A percentile compares a stretch with the other conserved stretches of the same genome.
phyloP scores from a whole-genome alignment of 179 eudicot species.

The Spergularia azorica region DNA sequence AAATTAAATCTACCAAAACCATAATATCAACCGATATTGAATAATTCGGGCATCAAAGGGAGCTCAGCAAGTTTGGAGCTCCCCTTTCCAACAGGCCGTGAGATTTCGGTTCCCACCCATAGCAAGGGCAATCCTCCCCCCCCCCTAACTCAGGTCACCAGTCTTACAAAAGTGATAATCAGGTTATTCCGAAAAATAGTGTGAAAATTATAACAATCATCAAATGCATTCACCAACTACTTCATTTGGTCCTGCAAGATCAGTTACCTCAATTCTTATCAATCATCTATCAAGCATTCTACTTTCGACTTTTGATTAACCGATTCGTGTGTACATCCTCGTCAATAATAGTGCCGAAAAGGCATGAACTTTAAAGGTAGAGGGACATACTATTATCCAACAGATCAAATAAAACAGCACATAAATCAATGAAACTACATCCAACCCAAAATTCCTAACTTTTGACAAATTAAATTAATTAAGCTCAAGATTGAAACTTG shows the following conservation, averaged over 20 bases:
- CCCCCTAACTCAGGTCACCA: constrained; percentile 10
- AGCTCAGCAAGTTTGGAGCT: background rate
- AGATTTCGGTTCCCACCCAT: background rate
- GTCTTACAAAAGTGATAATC: too few relatives aligned
- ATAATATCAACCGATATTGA: background rate
- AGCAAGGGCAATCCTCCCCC: constrained; percentile 15
- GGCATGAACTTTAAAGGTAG: background rate
- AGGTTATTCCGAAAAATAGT: background rate
- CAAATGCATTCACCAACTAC: background rate
- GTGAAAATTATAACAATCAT: background rate
- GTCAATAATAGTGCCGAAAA: background rate
- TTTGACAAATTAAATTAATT: background rate
- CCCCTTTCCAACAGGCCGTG: background rate
- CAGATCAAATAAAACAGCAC: background rate
- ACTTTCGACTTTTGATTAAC: background rate
- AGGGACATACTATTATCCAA: background rate
- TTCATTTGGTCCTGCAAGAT: background rate
- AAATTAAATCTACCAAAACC: background rate
- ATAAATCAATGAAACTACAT: background rate
- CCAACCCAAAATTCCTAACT: background rate
- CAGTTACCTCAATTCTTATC: background rate
- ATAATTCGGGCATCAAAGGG: background rate
- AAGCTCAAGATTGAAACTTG: constrained; percentile 8
- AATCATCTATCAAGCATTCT: background rate
- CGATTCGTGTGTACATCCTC: background rate